These are phyloP conservation scores for Pseudogymnoascus sp. DNA, from an alignment of 2,329 filamentous ascomycete genomes.

Conservation along the genomic window DNA sequence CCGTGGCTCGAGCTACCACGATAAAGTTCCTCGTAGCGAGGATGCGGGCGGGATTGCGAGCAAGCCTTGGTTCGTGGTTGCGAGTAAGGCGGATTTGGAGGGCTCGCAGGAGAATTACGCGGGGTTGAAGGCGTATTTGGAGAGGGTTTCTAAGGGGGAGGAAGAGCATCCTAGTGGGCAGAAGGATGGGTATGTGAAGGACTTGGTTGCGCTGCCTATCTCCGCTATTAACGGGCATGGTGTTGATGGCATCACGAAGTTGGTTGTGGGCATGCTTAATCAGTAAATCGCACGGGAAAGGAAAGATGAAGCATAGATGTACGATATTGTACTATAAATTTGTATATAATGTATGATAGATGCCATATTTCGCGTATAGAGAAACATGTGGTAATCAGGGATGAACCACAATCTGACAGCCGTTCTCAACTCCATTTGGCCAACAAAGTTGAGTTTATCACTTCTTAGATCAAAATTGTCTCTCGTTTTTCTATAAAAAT, in stretches of 20 bases:
- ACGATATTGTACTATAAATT: neutral
- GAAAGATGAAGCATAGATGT: neutral
- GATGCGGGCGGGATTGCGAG: constrained; percentile 53
- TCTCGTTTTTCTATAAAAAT: too few relatives aligned
- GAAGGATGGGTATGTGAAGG: constrained; percentile 48
- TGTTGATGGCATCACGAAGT: constrained; percentile 65
- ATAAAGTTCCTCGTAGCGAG: constrained; percentile 18
- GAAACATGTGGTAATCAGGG: neutral
- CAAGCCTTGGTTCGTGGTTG: constrained; percentile 96
- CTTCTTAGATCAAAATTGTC: too few relatives aligned
- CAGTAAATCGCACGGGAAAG: constrained; percentile 20
- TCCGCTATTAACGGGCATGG: constrained; percentile 86
- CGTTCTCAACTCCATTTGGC: too few relatives aligned
- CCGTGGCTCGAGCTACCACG: constrained; percentile 11
- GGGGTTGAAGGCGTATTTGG: constrained; percentile 63
- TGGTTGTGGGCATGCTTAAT: constrained; percentile 63
- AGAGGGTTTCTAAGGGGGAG: constrained; percentile 53
- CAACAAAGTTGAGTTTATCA: too few relatives aligned
- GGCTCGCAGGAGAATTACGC: constrained; percentile 72
- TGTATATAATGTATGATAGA: constrained; percentile 9
- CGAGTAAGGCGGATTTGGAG: constrained; percentile 82
- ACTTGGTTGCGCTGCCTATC: constrained; percentile 70
- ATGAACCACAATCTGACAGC: too few relatives aligned
- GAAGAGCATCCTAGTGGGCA: constrained; percentile 67
- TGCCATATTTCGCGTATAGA: neutral